Conservation (phyloP, 768 basidiomycete species). For the Hygrophorus pudorinus region DNA sequence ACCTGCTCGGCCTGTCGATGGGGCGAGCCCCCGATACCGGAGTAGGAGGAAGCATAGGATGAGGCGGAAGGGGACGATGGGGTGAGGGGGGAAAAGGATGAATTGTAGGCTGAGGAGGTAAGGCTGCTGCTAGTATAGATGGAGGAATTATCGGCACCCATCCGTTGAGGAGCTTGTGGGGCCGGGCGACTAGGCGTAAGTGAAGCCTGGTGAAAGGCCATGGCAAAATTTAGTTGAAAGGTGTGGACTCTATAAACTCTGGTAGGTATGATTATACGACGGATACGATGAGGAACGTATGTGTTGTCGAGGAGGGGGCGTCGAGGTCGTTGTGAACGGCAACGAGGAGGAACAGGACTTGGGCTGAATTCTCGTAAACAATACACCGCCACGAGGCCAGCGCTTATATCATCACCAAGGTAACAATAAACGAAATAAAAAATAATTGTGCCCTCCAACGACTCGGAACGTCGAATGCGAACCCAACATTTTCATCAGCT, state of each 20-base stretch:
- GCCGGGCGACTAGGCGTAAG: conserved; percentile 2
- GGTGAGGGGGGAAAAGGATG: conserved; percentile 47
- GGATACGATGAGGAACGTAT: neutral
- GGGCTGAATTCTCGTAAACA: conserved; percentile 1
- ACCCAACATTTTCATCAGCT: too few relatives aligned
- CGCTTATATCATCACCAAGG: neutral
- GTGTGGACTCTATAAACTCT: neutral
- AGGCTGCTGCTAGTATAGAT: conserved; percentile 34
- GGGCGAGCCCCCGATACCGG: conserved; percentile 77
- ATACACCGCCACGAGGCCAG: neutral
- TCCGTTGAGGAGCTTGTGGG: conserved; percentile 9
- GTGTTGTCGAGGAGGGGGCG: neutral
- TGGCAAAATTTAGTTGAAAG: neutral
- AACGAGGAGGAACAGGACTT: neutral
- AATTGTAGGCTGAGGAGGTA: conserved; percentile 45
- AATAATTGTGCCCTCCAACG: neutral
- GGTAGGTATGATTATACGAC: neutral
- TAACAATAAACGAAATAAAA: neutral
- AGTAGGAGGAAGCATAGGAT: conserved; percentile 57
- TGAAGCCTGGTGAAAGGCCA: too few relatives aligned
- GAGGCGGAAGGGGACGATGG: conserved; percentile 44
- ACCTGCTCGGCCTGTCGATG: conserved; percentile 42
- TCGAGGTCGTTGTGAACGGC: neutral
- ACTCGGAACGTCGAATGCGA: too few relatives aligned
- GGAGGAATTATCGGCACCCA: too few relatives aligned